Evolutionary conservation across 768 basidiomycete genomes (phyloP).

Genomic region (Russula foetens): DNA sequence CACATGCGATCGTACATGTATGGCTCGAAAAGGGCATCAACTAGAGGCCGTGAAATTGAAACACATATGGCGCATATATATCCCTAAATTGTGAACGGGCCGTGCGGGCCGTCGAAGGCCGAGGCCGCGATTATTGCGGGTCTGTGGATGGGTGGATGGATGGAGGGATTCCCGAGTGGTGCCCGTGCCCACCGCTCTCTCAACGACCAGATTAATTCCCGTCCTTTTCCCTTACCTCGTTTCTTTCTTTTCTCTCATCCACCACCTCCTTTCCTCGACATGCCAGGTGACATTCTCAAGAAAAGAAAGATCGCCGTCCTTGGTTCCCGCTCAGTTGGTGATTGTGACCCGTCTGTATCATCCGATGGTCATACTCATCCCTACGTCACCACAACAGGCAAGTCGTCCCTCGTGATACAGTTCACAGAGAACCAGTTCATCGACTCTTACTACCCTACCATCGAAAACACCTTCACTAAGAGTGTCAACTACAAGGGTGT

Average conservation of each 20-base stretch:
- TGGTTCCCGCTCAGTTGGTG: slow-evolving; percentile 84
- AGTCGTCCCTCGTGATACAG: slow-evolving; percentile 87
- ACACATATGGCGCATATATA: no score
- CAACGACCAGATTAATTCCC: slow-evolving; percentile 11
- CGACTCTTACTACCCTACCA: slow-evolving; percentile 93
- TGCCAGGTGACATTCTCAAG: slow-evolving; percentile 43
- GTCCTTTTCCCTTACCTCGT: slow-evolving; percentile 5
- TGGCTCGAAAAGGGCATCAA: no score
- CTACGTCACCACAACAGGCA: slow-evolving; percentile 47
- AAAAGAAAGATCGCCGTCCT: slow-evolving; percentile 87
- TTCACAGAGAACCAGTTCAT: slow-evolving; percentile 90
- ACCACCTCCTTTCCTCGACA: slow-evolving; percentile 11
- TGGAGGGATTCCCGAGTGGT: no score
- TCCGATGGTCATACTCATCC: slow-evolving; percentile 9
- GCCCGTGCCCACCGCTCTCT: not conserved
- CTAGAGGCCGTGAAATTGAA: no score
- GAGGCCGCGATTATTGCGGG: not conserved
- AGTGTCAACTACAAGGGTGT: slow-evolving; percentile 79
- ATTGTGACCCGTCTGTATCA: slow-evolving; percentile 24
- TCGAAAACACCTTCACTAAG: slow-evolving; percentile 84
- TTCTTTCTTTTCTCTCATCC: slow-evolving; percentile 5
- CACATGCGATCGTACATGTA: no score
- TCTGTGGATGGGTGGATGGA: no score
- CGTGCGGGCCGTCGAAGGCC: slow-evolving; percentile 6
- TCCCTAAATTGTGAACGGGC: not conserved